A percentile compares a stretch with the other conserved stretches of the same genome.
These are phyloP conservation scores for Mucor sp. DNA, from an alignment of 371 early-diverging fungal genomes.

Conservation along the genomic window DNA sequence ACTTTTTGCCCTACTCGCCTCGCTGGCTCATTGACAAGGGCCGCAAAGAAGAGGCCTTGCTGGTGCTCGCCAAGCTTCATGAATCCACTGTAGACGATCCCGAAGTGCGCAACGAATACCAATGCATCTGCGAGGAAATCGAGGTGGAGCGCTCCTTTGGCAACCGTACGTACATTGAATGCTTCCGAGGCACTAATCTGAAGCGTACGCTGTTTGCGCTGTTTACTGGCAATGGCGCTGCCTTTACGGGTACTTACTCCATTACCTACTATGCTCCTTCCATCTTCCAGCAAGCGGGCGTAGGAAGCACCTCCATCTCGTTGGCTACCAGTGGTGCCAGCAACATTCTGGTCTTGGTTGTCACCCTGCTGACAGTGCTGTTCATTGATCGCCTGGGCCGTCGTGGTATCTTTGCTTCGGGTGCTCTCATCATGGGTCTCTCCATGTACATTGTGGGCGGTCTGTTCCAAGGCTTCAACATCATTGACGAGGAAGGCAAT, in stretches of 20 bases:
- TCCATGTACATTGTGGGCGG: conserved; percentile 51
- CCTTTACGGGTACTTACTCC: conserved; percentile 66
- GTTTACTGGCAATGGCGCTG: conserved; percentile 59
- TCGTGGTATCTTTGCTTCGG: conserved; percentile 48
- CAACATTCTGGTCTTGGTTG: conserved; percentile 35
- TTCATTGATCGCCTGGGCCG: conserved; percentile 50
- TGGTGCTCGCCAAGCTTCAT: conserved; percentile 44
- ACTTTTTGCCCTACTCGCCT: conserved; percentile 24
- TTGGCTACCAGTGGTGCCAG: conserved; percentile 46
- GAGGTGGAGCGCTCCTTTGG: conserved; percentile 44
- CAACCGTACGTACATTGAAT: conserved; percentile 40
- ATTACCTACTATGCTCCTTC: conserved; percentile 55
- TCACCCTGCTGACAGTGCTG: conserved; percentile 62
- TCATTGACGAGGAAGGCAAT: conserved; percentile 29
- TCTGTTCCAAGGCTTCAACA: conserved; percentile 36
- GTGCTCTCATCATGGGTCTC: conserved; percentile 38
- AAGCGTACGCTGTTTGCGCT: conserved; percentile 44
- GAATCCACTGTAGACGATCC: conserved; percentile 41
- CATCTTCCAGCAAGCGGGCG: conserved; percentile 41
- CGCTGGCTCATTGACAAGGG: conserved; percentile 61
- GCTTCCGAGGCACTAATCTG: conserved; percentile 40
- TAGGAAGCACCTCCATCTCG: conserved; percentile 30
- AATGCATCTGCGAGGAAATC: conserved; percentile 40
- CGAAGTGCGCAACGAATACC: conserved; percentile 38
- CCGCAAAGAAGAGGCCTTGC: conserved; percentile 48